phyloP scores from a whole-genome alignment of 129 eudicot species.

The Solidago caesia region DNA sequence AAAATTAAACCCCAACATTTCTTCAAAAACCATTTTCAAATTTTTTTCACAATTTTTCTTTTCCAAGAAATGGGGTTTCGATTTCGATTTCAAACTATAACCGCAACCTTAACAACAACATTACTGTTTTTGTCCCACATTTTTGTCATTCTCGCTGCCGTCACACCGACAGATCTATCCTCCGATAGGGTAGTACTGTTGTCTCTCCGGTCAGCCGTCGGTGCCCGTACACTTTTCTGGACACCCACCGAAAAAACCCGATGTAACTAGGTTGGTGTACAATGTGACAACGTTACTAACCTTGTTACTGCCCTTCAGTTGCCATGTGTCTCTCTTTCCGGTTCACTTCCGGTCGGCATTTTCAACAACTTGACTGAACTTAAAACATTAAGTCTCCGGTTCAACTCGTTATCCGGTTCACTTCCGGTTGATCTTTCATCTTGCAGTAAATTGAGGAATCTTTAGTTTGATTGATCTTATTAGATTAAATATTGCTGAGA shows the following conservation, averaged over 20 bases:
- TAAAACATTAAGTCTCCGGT: conserved; percentile 57
- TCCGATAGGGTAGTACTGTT: conserved; percentile 67
- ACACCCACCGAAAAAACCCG: conserved; percentile 38
- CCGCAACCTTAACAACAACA: conserved; percentile 31
- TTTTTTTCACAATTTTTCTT: neutral
- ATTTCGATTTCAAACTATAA: conserved; percentile 24
- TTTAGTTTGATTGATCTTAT: conserved; percentile 49
- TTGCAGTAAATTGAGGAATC: conserved; percentile 51
- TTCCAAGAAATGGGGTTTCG: conserved; percentile 1
- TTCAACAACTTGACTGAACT: conserved; percentile 62
- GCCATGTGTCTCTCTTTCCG: conserved; percentile 68
- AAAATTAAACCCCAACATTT: neutral
- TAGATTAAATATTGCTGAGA: conserved; percentile 52
- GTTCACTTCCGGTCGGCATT: conserved; percentile 50
- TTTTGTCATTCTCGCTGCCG: neutral
- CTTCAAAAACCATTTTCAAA: neutral
- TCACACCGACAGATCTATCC: conserved; percentile 49
- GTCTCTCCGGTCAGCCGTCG: conserved; percentile 65
- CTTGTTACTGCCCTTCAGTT: conserved; percentile 69
- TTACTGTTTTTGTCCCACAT: conserved; percentile 13
- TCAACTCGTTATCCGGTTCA: conserved; percentile 61
- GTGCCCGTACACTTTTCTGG: conserved; percentile 88
- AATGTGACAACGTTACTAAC: conserved; percentile 31
- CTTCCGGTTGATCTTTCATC: conserved; percentile 54
- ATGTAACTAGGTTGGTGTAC: conserved; percentile 46